phyloP scores from a whole-genome alignment of 805 yeast species.

The Cyberlindnera meyerae region DNA sequence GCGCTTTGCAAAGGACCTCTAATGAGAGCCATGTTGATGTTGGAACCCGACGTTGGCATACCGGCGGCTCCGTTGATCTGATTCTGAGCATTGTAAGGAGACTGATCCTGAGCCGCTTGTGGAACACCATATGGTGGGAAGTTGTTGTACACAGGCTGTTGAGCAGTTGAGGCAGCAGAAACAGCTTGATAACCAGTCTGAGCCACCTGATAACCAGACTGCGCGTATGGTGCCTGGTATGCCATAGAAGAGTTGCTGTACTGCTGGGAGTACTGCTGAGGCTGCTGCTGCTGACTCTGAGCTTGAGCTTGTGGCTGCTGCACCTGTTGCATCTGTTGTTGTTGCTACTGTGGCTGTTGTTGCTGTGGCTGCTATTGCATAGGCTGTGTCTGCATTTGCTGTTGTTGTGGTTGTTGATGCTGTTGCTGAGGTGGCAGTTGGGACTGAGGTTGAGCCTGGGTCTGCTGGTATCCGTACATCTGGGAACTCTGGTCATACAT shows the following conservation, averaged over 20 bases:
- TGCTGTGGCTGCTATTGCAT: constrained; percentile 10
- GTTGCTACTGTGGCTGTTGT: constrained; percentile 3
- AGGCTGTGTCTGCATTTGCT: constrained; percentile 1
- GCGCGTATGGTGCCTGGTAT: too few relatives aligned
- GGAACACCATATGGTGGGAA: constrained; percentile 14
- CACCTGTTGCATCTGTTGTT: constrained; percentile 4
- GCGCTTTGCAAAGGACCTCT: constrained; percentile 16
- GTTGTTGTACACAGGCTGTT: constrained; percentile 7
- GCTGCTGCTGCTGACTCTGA: background rate
- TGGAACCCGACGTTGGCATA: constrained; percentile 8
- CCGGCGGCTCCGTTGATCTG: too few relatives aligned
- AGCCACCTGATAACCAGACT: too few relatives aligned
- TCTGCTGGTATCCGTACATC: constrained; percentile 4
- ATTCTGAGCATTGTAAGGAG: constrained; percentile 8
- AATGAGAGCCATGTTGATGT: constrained; percentile 14
- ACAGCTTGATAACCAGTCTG: too few relatives aligned
- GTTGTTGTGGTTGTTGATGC: constrained; percentile 6
- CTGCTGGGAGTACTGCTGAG: background rate
- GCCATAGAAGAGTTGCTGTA: too few relatives aligned
- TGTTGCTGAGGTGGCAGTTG: too few relatives aligned
- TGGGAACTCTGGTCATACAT: constrained; percentile 8
- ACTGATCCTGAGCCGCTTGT: constrained; percentile 7
- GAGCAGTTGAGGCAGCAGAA: too few relatives aligned
- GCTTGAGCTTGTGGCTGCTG: constrained; percentile 3
- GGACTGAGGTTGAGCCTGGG: constrained; percentile 8